Base-by-base conservation (phyloP, 345 rosid genomes). In the Syzygium jambos region DNA sequence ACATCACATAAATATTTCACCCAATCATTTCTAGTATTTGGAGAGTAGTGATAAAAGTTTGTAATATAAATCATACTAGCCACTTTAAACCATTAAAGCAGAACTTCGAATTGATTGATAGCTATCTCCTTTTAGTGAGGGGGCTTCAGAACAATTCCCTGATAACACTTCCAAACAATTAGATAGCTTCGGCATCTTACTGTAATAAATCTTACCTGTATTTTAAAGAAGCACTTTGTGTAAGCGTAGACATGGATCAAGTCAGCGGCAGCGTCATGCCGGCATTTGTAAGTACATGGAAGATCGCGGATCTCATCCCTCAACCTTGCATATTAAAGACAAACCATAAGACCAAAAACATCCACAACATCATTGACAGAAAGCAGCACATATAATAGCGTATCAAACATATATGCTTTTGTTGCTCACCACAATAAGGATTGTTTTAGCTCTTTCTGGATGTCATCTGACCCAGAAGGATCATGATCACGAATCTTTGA, bases 181-280 rank as follows among this genome's bases (percentile, higher is more conserved):
- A 52, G 86, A 38, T 73, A 73, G 82, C 82, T 73, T 25, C 34
- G 0, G 51, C 54, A 63, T 5, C 21, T 29, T 34, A 17, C 27
- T 13, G 10, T 49, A 17, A 78, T 59, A 88, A 73, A 49, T 90
- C 97, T 92, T 83, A 96, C 99, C 92, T 90, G 93, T 92, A 98
- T 90, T 93, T 92, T 94, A 87, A 94, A 93, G 90, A 95, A 98
- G 90, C 92, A 91, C 91, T 97, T 96, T 56, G 98, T 96, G 89
- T 96, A 94, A 51, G 99, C 99, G 89, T 96, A 96, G 85, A 95
- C 89, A 89, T 98, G 99, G 90, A 98, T 93, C 92, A 98, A 93
- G 93, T 98, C 99, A 88, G 99, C 99, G 65, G 99, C 99, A 86
- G 99, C 99, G 89, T 98, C 99, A 86, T 98, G 94, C 89, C 99